phyloP scores from a whole-genome alignment of 345 rosid genomes.

The Populus alba region DNA sequence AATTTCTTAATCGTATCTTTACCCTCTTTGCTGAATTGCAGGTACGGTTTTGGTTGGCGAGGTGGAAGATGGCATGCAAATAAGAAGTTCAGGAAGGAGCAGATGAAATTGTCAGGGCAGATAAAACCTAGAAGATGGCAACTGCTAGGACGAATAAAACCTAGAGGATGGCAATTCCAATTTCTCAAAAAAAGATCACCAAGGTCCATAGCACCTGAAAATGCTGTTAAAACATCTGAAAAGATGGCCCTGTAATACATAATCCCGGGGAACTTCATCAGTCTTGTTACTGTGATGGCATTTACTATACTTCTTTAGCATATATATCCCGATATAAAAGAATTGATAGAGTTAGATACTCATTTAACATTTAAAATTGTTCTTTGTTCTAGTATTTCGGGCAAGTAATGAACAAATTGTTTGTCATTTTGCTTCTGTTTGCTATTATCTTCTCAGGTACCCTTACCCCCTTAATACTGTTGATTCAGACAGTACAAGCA shows the following conservation, averaged over 20 bases:
- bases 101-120: slow-evolving; percentile 74
- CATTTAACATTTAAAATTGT: background rate
- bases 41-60: slow-evolving; percentile 94
- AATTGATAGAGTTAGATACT: background rate
- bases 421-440: background rate
- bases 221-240: slow-evolving; percentile 32
- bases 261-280: slow-evolving; percentile 14
- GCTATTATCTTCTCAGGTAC: background rate
- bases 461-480: background rate
- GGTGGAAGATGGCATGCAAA: slow-evolving; percentile 91
- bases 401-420: background rate
- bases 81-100: slow-evolving; percentile 75
- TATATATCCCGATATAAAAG: background rate
- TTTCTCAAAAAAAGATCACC: slow-evolving; percentile 48
- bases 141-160: slow-evolving; percentile 55
- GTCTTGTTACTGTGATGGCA: slow-evolving; percentile 19
- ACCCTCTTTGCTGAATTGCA: slow-evolving; percentile 28
- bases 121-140: slow-evolving; percentile 69
- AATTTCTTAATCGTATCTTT: background rate
- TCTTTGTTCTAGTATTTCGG: background rate
- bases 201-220: slow-evolving; percentile 36
- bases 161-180: slow-evolving; percentile 51
- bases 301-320: background rate
- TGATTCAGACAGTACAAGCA: no score
- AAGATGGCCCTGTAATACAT: slow-evolving; percentile 16